phyloP scores from a whole-genome alignment of 805 yeast species.

The Candida odintsovae region DNA sequence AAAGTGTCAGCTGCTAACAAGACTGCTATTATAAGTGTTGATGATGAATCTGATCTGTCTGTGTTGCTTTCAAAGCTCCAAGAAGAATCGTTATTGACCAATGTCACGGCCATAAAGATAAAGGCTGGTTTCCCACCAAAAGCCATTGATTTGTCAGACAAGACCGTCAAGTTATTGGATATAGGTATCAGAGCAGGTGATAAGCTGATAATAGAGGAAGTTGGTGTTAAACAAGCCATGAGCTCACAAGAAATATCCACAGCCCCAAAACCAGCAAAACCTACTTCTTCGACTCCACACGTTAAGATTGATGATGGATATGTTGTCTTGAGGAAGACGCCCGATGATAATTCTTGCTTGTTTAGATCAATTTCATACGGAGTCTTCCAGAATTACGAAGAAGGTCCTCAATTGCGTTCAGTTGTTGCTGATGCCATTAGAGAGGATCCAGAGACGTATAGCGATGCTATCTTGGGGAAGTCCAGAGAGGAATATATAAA shows the following conservation, averaged over 20 bases:
- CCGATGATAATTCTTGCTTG: slow-evolving; percentile 76
- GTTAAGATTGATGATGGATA: slow-evolving; percentile 23
- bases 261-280: not conserved
- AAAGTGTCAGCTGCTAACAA: slow-evolving; percentile 26
- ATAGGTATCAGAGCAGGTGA: slow-evolving; percentile 56
- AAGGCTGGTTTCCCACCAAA: slow-evolving; percentile 62
- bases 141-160: slow-evolving; percentile 28
- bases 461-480: slow-evolving; percentile 53
- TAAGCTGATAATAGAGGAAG: slow-evolving; percentile 37
- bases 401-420: slow-evolving; percentile 44
- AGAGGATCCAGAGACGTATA: slow-evolving; percentile 40
- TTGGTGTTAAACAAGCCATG: not conserved
- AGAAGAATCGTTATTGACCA: slow-evolving; percentile 1
- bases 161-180: slow-evolving; percentile 25
- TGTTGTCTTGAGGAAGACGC: slow-evolving; percentile 50
- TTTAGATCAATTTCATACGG: slow-evolving; percentile 61
- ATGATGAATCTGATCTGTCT: slow-evolving; percentile 29
- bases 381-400: slow-evolving; percentile 35
- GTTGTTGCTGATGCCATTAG: slow-evolving; percentile 44
- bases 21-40: slow-evolving; percentile 30
- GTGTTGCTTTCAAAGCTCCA: slow-evolving; percentile 26
- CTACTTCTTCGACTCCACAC: slow-evolving; percentile 7
- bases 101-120: slow-evolving; percentile 22
- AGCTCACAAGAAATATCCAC: not conserved
- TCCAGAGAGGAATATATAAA: slow-evolving; percentile 40